Base-by-base conservation (phyloP, 2,329 filamentous ascomycete genomes). In the Plectosphaerella cucumerina region DNA sequence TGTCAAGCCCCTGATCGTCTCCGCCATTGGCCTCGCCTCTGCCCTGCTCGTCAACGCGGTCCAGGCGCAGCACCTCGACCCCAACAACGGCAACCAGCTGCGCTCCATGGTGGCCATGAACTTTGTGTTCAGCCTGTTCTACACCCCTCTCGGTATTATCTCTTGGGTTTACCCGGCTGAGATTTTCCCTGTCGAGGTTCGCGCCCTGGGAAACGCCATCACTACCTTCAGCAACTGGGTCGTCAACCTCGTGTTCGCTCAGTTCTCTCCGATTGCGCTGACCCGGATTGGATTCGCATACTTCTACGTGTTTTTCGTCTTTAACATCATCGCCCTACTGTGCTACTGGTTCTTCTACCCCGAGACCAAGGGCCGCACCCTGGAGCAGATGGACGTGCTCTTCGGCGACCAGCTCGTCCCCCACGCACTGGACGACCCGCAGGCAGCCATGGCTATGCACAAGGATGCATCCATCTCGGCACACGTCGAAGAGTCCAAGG, bases 261-360 rank as follows among this genome's bases (percentile, higher is more conserved):
- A 78, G 51, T 76, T 76, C 53, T 71, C 70, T 3, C 76, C 76
- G 1, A 65, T 67, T 22, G 75, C 73, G 0, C 62, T 76, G 4
- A 64, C 63, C 0, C 60, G 56, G 1, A 62, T 77, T 17, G 71
- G 69, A 0, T 79, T 77, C 55, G 61, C 65, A 18, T 81, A 77
- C 58, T 80, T 63, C 43, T 63, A 63, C 44, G 58, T 63, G 21
- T 63, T 63, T 33, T 60, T 62, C 31, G 54, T 53, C 8, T 59
- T 62, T 35, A 63, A 63, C 44, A 34, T 63, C 8, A 48, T 59
- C 17, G 58, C 60, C 4, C 51, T 57, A 14, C 14, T 57, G 4
- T 60, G 57, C 43, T 63, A 60, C 35, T 58, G 48, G 22, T 44
- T 59, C 34, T 63, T 66, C 48, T 66, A 62, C 39, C 65, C 65